Evolutionary conservation across 2,329 filamentous ascomycete species (phyloP).

Genomic region (Trichoderma oligosporum): DNA sequence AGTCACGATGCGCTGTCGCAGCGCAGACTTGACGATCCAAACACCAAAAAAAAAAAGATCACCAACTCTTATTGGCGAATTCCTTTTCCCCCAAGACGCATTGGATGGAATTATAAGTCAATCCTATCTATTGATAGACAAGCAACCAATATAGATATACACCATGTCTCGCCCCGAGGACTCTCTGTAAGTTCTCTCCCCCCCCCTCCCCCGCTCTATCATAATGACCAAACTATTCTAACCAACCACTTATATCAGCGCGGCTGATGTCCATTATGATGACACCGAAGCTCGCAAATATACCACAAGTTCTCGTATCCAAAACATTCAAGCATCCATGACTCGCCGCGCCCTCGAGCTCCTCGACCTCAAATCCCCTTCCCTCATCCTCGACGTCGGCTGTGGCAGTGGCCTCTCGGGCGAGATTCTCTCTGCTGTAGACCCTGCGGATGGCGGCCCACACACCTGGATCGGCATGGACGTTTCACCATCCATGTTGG

Average conservation of each 20-base stretch:
- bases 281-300: conserved; percentile 95
- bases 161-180: conserved; percentile 97
- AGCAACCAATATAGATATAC: conserved; percentile 17
- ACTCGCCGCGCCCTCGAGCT: conserved; percentile 89
- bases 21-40: neutral
- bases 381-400: conserved; percentile 91
- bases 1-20: conserved; percentile 7
- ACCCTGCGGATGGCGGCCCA: conserved; percentile 69
- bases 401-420: conserved; percentile 93
- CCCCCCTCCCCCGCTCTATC: conserved; percentile 25
- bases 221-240: neutral
- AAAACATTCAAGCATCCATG: conserved; percentile 93
- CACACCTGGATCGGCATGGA: conserved; percentile 99
- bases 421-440: conserved; percentile 78
- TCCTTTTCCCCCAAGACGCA: neutral
- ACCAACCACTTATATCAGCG: conserved; percentile 47
- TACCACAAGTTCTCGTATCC: conserved; percentile 91
- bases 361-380: conserved; percentile 73
- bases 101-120: neutral
- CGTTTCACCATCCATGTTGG: conserved; percentile 93
- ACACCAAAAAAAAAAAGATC: neutral
- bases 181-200: conserved; percentile 61
- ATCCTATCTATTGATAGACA: neutral
- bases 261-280: conserved; percentile 96
- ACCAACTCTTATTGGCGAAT: neutral